These are phyloP conservation scores for Lactarius sp. DNA, from an alignment of 768 basidiomycete species.

Conservation along the genomic window DNA sequence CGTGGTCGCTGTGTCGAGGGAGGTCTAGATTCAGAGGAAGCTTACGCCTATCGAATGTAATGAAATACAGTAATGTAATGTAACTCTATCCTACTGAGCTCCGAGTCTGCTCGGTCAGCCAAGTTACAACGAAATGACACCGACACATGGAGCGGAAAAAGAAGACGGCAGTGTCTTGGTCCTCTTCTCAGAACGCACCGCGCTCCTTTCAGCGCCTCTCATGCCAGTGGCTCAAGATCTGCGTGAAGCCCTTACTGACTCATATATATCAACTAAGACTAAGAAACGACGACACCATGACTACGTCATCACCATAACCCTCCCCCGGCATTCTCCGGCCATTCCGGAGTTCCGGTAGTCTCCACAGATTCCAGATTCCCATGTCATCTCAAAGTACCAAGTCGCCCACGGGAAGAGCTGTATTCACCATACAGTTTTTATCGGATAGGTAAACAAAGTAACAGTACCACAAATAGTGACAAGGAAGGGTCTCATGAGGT, in stretches of 20 bases:
- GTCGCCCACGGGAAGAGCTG: not conserved
- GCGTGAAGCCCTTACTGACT: not conserved
- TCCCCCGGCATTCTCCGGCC: not conserved
- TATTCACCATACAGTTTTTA: slow-evolving; percentile 21
- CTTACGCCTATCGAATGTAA: not conserved
- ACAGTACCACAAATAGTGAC: slow-evolving; percentile 3
- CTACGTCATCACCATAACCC: not conserved
- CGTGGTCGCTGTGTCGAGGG: not conserved
- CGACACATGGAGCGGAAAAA: not conserved
- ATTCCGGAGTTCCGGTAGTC: not conserved
- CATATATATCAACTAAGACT: not conserved
- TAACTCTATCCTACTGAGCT: too few species aligned
- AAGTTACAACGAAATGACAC: too few species aligned
- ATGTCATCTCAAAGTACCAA: not conserved
- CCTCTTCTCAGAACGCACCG: not conserved
- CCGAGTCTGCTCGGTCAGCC: too few species aligned
- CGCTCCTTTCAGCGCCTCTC: not conserved
- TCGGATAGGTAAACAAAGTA: slow-evolving; percentile 16
- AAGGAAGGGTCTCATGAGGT: slow-evolving; percentile 33
- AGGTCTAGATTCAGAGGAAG: not conserved
- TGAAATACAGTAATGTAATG: not conserved
- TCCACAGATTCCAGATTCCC: too few species aligned
- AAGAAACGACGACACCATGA: not conserved
- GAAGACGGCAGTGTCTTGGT: not conserved
- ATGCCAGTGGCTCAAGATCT: slow-evolving; percentile 8